Percentiles rank a stretch among this genome's conserved stretches.
Conservation (phyloP, 306 rosid genomes). For the Chamaecrista fasciculata region DNA sequence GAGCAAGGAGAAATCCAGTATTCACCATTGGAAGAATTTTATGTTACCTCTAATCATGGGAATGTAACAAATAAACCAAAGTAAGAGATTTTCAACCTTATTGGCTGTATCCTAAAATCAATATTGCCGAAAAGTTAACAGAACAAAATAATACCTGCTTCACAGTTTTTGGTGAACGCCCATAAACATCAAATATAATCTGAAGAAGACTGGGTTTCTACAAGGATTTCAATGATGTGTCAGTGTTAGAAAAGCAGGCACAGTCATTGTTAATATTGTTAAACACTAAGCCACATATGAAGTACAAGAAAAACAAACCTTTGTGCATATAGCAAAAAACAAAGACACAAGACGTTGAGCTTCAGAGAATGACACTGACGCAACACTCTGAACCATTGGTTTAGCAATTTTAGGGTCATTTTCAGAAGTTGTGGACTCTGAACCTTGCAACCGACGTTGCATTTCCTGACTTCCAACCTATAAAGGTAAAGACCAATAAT, state of each 20-base stretch:
- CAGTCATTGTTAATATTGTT: conserved; percentile 8
- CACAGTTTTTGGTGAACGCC: conserved; percentile 61
- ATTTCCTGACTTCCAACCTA: conserved; percentile 71
- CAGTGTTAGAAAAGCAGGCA: conserved; percentile 14
- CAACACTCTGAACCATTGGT: conserved; percentile 31
- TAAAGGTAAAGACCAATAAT: conserved; percentile 12
- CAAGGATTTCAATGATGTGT: conserved; percentile 30
- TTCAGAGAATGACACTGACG: conserved; percentile 67
- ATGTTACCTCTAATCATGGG: not conserved
- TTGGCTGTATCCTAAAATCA: conserved; percentile 3
- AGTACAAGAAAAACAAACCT: conserved; percentile 55
- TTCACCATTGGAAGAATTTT: not conserved
- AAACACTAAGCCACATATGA: conserved; percentile 1
- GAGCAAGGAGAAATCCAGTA: not conserved
- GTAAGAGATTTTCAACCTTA: not conserved
- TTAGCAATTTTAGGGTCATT: conserved; percentile 48
- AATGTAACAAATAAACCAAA: not conserved
- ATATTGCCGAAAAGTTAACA: conserved; percentile 9
- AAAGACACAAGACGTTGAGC: conserved; percentile 82
- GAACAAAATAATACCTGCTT: conserved; percentile 68
- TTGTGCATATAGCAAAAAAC: conserved; percentile 86
- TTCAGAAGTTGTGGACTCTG: conserved; percentile 61
- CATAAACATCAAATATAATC: conserved; percentile 71
- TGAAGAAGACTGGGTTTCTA: conserved; percentile 94
- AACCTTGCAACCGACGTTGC: conserved; percentile 48